Base-by-base conservation (phyloP, 192 early-diverging fungal species). In the Coemansia interrupta region DNA sequence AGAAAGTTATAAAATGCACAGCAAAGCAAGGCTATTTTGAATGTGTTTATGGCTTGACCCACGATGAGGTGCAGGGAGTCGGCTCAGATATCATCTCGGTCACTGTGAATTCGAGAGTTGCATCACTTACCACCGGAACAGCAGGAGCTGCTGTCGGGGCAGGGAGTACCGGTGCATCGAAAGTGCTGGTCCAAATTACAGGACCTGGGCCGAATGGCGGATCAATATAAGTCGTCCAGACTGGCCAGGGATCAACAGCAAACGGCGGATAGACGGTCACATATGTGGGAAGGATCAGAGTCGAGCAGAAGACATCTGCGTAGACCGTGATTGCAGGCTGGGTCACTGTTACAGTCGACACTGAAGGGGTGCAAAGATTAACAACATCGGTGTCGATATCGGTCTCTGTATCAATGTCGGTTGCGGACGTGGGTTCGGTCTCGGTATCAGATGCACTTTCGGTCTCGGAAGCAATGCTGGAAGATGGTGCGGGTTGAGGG, bases 201-300 rank as follows among this genome's bases (percentile, higher is more conserved):
- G 68, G 74, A 1, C 74, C 74, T 15, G 68, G 74, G 10, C 15
- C 68, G 28, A 64, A 49, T n/a, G 63, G 73, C 18, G 60, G 54
- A 20, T 39, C 52, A n/a, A 46, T 48, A 23, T n/a, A 45, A 28
- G 24, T 58, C 6, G 40, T 13, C 54, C 54, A 55, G 41, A 40
- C 39, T 3, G 48, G 28, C 66, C 66, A 69, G 20, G 47, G 32
- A 4, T 54, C 29, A 7, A 58, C 60, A 8, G 51, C 57, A 24
- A 66, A 17, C 5, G 64, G 64, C 30, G 53, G 44, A 32, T 42
- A 70, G 20, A 49, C 28, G 43, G 57, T 50, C 32, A 70, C 54
- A 32, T 51, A 67, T 22, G 60, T 63, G 9, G 66, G 59, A 6
- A 75, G 49, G 13, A 62, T 69, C 5, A 66, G 54, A 4, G 59